Base-by-base conservation (phyloP, 2,329 filamentous ascomycete species). In the Penicillium rolfsii region DNA sequence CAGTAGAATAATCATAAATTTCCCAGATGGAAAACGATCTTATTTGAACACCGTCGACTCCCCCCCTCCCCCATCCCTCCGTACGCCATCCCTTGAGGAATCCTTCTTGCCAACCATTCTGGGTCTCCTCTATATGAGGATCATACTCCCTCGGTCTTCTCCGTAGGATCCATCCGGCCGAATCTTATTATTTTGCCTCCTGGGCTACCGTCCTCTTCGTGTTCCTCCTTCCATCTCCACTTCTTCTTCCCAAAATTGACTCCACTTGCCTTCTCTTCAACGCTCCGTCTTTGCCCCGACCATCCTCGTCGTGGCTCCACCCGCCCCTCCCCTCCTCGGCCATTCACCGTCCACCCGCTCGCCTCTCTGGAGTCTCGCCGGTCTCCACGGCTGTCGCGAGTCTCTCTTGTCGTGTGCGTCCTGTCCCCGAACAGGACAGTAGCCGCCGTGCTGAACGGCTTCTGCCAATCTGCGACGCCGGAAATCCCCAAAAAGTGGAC, bases 271-370 rank as follows among this genome's bases (percentile, higher is more conserved):
- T 36, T 33, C 30, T 33, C 30, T 33, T 16, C 40, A 52, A 40
- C 46, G 45, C 36, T 38, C 43, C 19, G 19, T 22, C 5, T 30
- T 52, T 19, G 36, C 35, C 52, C 52, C 43, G 40, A 43, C 11
- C 1, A 7, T 43, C 40, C 9, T 28, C 43, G 19, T 8, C 14
- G 53, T 57, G 58, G 63, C 64, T 61, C 65, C 67, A 65, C n/a
- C 57, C 53, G 11, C 22, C 19, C 41, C 46, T 30, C 30, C 11
- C 30, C 30, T 11, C 30, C 9, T 63, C 61, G 62, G 41, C 67
- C 67, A 69, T 52, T 69, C 53, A 69, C 67, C 63, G 61, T 48
- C 28, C 40, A 41, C 55, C 55, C 36, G 46, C 52, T 67, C 54
- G 60, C 62, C 61, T 65, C 58, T 38, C 49, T 33, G 8, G 30